These are phyloP conservation scores for Pycnococcus provasolii DNA, from an alignment of 139 green algal species.

Conservation along the genomic window DNA sequence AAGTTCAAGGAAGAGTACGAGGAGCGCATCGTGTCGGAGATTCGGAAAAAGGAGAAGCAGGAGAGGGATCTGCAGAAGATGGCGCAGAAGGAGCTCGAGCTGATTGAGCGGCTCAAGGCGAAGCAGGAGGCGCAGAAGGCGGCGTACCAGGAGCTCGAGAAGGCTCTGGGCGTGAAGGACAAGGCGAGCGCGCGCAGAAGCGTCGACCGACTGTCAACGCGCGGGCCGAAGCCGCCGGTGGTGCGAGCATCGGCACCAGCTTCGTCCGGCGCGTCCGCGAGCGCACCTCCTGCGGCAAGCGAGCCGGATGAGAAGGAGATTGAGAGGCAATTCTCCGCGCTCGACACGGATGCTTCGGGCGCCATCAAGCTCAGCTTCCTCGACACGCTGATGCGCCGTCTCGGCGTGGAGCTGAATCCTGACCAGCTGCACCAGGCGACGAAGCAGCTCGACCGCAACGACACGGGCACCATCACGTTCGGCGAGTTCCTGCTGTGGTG, in stretches of 20 bases:
- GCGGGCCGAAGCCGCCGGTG: neutral
- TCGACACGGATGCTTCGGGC: slow-evolving; percentile 36
- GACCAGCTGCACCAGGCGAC: slow-evolving; percentile 31
- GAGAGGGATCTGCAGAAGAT: slow-evolving; percentile 55
- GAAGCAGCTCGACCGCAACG: slow-evolving; percentile 41
- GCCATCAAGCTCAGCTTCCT: neutral
- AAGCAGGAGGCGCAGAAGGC: slow-evolving; percentile 52
- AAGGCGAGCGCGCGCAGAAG: neutral
- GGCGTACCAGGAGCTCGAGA: slow-evolving; percentile 50
- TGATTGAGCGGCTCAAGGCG: slow-evolving; percentile 51
- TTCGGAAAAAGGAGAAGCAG: slow-evolving; percentile 39
- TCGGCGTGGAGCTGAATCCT: slow-evolving; percentile 39
- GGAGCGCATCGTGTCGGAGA: slow-evolving; percentile 45
- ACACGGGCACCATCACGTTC: slow-evolving; percentile 42
- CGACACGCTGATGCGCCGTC: slow-evolving; percentile 34
- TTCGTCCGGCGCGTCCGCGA: neutral
- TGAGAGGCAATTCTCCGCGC: slow-evolving; percentile 38
- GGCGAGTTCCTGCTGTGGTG: slow-evolving; percentile 59
- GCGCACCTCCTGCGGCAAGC: neutral
- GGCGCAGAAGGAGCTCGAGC: slow-evolving; percentile 48
- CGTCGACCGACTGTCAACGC: too few relatives aligned
- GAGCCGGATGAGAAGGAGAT: slow-evolving; percentile 47
- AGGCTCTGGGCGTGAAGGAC: slow-evolving; percentile 30
- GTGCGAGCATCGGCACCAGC: neutral
- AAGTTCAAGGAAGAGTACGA: slow-evolving; percentile 58